phyloP scores from a whole-genome alignment of 106 monocot genomes.

The Acorus gramineus region DNA sequence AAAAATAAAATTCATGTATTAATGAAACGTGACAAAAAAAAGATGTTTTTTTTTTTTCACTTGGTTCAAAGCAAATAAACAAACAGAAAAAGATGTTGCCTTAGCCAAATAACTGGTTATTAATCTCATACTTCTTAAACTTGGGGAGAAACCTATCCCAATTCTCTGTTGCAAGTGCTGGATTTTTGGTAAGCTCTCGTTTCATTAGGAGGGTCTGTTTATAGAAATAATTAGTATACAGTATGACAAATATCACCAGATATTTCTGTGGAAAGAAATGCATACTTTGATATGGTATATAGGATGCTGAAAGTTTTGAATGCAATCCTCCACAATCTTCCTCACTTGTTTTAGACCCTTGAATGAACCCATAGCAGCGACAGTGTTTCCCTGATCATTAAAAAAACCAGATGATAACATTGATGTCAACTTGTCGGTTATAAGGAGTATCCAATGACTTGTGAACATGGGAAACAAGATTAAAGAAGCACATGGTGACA shows the following conservation, averaged over 20 bases:
- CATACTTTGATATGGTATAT: constrained; percentile 93
- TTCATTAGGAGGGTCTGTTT: constrained; percentile 83
- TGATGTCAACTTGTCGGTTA: not conserved
- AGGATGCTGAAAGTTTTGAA: constrained; percentile 84
- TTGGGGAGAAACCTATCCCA: constrained; percentile 99
- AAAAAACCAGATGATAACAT: constrained; percentile 3
- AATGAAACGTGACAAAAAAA: not conserved
- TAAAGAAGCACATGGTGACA: not conserved
- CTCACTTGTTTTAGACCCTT: constrained; percentile 94
- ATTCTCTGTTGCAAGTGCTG: constrained; percentile 81
- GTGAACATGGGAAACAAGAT: not conserved
- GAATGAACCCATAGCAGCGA: constrained; percentile 94
- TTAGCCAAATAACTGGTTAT: not conserved
- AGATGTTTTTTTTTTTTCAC: not conserved
- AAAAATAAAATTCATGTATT: constrained; percentile 5
- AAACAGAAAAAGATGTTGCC: not conserved
- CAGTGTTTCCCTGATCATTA: constrained; percentile 69
- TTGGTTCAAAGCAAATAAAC: too few relatives aligned
- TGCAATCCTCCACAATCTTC: constrained; percentile 93
- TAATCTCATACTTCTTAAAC: constrained; percentile 75
- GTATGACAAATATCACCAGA: not conserved
- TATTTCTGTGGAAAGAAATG: constrained; percentile 3
- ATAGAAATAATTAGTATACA: constrained; percentile 1
- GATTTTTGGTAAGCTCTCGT: constrained; percentile 89
- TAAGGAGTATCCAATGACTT: too few relatives aligned